phyloP scores from a whole-genome alignment of 192 early-diverging fungal species.

The Podila minutissima region DNA sequence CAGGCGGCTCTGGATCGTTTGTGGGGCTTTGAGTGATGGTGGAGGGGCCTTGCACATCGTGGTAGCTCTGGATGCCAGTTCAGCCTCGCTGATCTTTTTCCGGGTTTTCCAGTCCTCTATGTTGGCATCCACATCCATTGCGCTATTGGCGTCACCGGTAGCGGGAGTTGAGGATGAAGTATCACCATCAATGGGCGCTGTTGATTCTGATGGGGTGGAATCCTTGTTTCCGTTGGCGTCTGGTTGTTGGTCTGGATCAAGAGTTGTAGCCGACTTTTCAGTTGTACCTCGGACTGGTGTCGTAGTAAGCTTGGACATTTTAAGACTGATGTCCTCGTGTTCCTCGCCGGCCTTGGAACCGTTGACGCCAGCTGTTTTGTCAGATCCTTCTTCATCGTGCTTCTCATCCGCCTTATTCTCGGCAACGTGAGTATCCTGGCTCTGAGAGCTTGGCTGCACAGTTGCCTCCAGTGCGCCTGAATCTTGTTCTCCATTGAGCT shows the following conservation, averaged over 20 bases:
- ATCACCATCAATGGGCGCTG: neutral
- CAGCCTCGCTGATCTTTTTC: slow-evolving; percentile 42
- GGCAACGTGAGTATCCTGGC: no score
- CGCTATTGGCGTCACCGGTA: neutral
- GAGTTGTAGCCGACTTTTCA: no score
- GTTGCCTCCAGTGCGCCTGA: neutral
- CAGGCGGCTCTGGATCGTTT: slow-evolving; percentile 31
- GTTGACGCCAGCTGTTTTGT: no score
- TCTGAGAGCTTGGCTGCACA: neutral
- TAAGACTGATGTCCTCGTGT: no score
- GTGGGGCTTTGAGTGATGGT: slow-evolving; percentile 37
- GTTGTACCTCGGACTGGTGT: no score
- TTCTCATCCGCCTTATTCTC: no score
- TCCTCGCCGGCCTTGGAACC: no score
- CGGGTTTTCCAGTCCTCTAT: slow-evolving; percentile 44
- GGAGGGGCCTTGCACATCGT: slow-evolving; percentile 40
- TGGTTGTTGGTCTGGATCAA: no score
- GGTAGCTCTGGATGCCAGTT: slow-evolving; percentile 37
- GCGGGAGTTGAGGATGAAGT: neutral
- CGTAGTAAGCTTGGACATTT: no score
- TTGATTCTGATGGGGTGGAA: no score
- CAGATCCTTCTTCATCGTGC: no score
- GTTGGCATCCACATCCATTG: slow-evolving; percentile 19
- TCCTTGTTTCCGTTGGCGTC: no score
- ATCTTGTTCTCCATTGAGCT: slow-evolving; percentile 4